phyloP scores from a whole-genome alignment of 2,329 filamentous ascomycete genomes.

The Fusarium neocosmosporiellum region DNA sequence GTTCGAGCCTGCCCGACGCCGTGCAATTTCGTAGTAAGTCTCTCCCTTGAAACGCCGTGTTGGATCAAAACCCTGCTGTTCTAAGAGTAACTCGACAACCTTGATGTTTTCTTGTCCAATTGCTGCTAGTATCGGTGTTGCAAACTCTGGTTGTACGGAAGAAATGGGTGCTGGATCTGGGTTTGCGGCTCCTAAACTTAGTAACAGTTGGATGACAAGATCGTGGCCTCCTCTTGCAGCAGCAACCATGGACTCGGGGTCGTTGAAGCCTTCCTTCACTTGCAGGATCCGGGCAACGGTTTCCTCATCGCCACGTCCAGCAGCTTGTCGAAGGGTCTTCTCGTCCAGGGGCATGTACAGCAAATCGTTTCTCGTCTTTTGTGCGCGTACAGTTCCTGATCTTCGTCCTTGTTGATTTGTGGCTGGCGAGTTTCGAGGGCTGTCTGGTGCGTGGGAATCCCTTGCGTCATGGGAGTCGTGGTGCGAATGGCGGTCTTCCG shows the following conservation, averaged over 20 bases:
- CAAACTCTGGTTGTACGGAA: constrained; percentile 73
- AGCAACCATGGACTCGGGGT: constrained; percentile 88
- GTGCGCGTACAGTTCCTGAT: constrained; percentile 66
- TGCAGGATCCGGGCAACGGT: constrained; percentile 71
- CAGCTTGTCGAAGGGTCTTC: constrained; percentile 70
- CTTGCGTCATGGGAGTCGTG: constrained; percentile 60
- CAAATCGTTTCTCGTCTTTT: constrained; percentile 72
- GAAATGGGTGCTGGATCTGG: constrained; percentile 76
- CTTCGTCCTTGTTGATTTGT: constrained; percentile 58
- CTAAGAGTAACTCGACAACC: constrained; percentile 83
- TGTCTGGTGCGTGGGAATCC: constrained; percentile 67
- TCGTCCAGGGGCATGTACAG: constrained; percentile 73
- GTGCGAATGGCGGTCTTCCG: constrained; percentile 66
- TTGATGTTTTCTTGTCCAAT: constrained; percentile 90
- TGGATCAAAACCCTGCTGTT: constrained; percentile 83
- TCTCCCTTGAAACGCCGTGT: constrained; percentile 80
- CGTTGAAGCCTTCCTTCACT: constrained; percentile 71
- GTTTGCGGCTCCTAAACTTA: constrained; percentile 74
- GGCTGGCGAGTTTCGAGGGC: constrained; percentile 68
- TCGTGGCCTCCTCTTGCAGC: constrained; percentile 93
- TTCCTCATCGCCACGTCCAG: constrained; percentile 70
- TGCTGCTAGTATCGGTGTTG: constrained; percentile 93
- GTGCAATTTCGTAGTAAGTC: constrained; percentile 88
- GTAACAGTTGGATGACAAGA: constrained; percentile 82
- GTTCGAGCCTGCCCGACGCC: constrained; percentile 83